Evolutionary conservation across 345 rosid species (phyloP).

Genomic region (Euphorbia pulcherrima): DNA sequence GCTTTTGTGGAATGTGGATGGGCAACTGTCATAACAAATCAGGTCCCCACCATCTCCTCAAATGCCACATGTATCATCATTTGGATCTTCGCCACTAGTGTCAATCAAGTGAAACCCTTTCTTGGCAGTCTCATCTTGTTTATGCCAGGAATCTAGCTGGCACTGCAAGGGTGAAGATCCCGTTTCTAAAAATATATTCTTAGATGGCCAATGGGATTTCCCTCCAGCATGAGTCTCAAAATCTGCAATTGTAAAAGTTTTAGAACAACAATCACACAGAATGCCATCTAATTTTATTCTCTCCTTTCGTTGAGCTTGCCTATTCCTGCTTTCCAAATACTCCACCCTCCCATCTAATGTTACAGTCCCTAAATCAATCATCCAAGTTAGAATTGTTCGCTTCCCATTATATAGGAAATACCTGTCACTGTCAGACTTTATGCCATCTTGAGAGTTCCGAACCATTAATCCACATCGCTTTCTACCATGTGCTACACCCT

Average conservation of each 20-base stretch:
- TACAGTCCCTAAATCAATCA: slow-evolving; percentile 66
- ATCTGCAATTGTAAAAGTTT: slow-evolving; percentile 44
- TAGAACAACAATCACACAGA: slow-evolving; percentile 66
- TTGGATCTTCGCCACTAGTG: slow-evolving; percentile 66
- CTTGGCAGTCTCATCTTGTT: slow-evolving; percentile 48
- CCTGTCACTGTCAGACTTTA: slow-evolving; percentile 41
- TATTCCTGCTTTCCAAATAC: slow-evolving; percentile 39
- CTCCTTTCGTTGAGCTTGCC: slow-evolving; percentile 42
- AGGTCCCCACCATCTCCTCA: slow-evolving; percentile 98
- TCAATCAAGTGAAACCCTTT: slow-evolving; percentile 67
- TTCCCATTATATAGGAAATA: slow-evolving; percentile 69
- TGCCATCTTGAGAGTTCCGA: slow-evolving; percentile 55
- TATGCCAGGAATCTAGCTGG: slow-evolving; percentile 64
- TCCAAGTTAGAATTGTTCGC: slow-evolving; percentile 76
- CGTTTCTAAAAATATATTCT: slow-evolving; percentile 58
- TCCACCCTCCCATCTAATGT: slow-evolving; percentile 55
- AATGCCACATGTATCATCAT: slow-evolving; percentile 91
- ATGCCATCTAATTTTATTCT: slow-evolving; percentile 61
- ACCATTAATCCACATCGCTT: slow-evolving; percentile 58
- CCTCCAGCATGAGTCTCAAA: slow-evolving; percentile 72
- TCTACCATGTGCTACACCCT: slow-evolving; percentile 48
- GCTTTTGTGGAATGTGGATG: slow-evolving; percentile 89
- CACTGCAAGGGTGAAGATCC: slow-evolving; percentile 69
- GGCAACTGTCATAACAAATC: slow-evolving; percentile 90
- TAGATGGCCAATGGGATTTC: slow-evolving; percentile 40